Conservation (phyloP, 2,329 filamentous ascomycete genomes). For the Orbilia quercus region DNA sequence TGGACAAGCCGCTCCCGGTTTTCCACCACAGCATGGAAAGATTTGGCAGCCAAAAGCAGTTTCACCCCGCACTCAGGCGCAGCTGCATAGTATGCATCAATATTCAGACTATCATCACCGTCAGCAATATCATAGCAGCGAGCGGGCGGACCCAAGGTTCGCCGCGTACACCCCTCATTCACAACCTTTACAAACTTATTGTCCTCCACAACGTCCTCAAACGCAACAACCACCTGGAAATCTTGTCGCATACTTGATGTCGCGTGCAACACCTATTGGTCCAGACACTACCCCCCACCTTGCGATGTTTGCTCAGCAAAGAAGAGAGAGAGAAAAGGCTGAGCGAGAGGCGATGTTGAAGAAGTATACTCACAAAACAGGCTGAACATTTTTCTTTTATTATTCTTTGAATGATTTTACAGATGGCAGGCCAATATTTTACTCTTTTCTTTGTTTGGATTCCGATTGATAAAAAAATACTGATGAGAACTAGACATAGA, state of each 20-base stretch:
- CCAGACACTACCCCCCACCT: conserved; percentile 45
- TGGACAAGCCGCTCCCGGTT: neutral
- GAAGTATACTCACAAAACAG: neutral
- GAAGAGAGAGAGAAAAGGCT: conserved; percentile 25
- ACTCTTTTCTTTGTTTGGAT: neutral
- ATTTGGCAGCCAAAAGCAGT: conserved; percentile 41
- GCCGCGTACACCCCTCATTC: too few relatives aligned
- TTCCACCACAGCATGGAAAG: neutral
- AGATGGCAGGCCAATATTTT: neutral
- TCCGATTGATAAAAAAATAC: neutral
- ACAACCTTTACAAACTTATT: neutral
- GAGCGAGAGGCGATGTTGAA: conserved; percentile 14
- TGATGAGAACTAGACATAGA: neutral
- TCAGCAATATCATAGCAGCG: neutral
- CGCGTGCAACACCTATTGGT: conserved; percentile 28
- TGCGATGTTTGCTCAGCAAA: conserved; percentile 47
- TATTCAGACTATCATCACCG: conserved; percentile 9
- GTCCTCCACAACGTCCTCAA: neutral
- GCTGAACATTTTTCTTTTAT: neutral
- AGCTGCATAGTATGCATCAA: conserved; percentile 25
- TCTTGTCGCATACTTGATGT: conserved; percentile 26
- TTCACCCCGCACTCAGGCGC: conserved; percentile 35
- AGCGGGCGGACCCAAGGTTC: too few relatives aligned
- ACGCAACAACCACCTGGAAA: neutral
- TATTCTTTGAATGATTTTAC: neutral